Evolutionary conservation across 352 stramenopile genomes (phyloP), one percentile per base, ranked within the genome.

Genomic region (Pythium chondricola): DNA sequence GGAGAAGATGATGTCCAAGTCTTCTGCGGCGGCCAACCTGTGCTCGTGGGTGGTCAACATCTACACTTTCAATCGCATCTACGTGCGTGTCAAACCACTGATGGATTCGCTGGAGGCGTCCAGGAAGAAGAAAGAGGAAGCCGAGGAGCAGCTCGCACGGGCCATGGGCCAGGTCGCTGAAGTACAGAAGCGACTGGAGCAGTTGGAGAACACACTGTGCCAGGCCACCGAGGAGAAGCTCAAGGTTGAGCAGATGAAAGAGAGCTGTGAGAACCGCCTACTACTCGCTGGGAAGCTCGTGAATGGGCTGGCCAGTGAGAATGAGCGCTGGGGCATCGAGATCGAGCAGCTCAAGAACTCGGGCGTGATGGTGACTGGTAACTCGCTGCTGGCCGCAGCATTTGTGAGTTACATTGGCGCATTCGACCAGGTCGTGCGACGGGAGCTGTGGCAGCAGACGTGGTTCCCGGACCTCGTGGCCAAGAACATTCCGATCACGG

Each of bases 21-120:
- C 88, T 47, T 96, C 85, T 4, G 96, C 96, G 4, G 96, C 96
- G 2, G 95, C 95, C 1, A 98, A 98, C 62, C 84, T 98, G 47
- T 98, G 93, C 60, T 97, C 86, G 18, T 99, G 95, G 95, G 96
- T 99, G 20, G 89, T 98, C 14, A 98, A 98, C 47, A 98, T 98
- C 55, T 97, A 97, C 67, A 96, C 83, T 21, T 99, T 97, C 70
- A 98, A 99, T 69, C 78, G 96, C 26, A 98, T 99, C 56, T 98
- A 98, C 71, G 95, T 98, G 32, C 98, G 97, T 56, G 96, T 99
- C 5, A 98, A 98, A 64, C 96, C 96, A 36, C 79, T 99, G 0
- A 98, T 98, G 95, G 95, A 98, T 58, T 95, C 87, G 31, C 77
- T 98, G 4, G 93, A 98, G 56, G 86, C 78, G 18, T 97, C 96